Conservation (phyloP, 306 rosid species). For the Dicorynia guianensis region DNA sequence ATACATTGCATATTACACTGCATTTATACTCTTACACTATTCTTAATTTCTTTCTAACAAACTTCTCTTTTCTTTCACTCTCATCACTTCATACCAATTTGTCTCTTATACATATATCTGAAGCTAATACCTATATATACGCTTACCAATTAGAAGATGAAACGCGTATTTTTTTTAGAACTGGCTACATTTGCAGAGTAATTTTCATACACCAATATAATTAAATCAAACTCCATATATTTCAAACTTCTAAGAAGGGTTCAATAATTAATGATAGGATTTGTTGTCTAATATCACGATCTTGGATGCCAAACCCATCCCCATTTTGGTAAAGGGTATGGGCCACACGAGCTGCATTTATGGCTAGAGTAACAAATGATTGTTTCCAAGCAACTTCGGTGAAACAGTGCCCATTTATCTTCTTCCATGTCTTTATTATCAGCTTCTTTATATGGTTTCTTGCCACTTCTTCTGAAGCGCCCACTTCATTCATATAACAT, state of each 20-base stretch:
- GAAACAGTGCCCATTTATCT: slow-evolving; percentile 44
- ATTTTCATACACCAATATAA: too few species aligned
- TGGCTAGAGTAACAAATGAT: slow-evolving; percentile 41
- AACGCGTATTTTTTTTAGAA: too few species aligned
- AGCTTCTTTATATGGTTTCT: slow-evolving; percentile 39
- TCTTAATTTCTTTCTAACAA: too few species aligned
- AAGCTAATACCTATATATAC: too few species aligned
- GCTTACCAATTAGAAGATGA: too few species aligned
- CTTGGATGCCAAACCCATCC: slow-evolving; percentile 64
- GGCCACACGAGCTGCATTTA: slow-evolving; percentile 57
- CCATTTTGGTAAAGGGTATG: slow-evolving; percentile 57
- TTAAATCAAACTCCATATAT: too few species aligned
- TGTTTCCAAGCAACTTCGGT: background rate
- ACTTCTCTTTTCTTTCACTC: too few species aligned
- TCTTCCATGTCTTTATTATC: slow-evolving; percentile 56
- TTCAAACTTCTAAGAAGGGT: slow-evolving; percentile 38
- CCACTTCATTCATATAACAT: slow-evolving; percentile 60
- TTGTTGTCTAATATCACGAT: slow-evolving; percentile 36
- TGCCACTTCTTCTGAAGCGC: slow-evolving; percentile 56
- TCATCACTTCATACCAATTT: too few species aligned
- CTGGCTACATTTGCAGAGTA: too few species aligned
- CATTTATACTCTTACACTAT: too few species aligned
- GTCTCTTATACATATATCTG: too few species aligned
- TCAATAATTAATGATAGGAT: slow-evolving; percentile 53
- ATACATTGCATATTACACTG: too few species aligned